phyloP scores from a whole-genome alignment of 2,329 filamentous ascomycete species.

The Magnaporthiopsis incrustans region DNA sequence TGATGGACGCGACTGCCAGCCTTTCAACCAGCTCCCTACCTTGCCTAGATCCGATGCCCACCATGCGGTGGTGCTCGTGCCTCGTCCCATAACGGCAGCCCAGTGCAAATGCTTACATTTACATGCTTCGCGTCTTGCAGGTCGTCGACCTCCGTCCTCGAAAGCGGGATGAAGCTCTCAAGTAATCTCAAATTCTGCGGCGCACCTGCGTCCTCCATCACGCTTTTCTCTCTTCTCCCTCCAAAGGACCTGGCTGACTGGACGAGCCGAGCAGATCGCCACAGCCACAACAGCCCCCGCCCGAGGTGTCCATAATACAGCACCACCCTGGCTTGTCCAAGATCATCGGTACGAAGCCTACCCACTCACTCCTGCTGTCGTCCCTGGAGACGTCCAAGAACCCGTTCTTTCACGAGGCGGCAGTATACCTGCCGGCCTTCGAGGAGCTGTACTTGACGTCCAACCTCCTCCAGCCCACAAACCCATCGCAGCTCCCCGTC shows the following conservation, averaged over 20 bases:
- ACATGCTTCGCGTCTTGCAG: not conserved
- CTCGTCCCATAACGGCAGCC: not conserved
- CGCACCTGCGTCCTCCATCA: not conserved
- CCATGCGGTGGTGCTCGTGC: no score
- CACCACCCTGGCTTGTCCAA: conserved; percentile 28
- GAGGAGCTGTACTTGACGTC: conserved; percentile 39
- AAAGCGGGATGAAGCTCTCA: not conserved
- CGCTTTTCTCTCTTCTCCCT: not conserved
- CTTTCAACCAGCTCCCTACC: not conserved
- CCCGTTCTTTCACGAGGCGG: conserved; percentile 38
- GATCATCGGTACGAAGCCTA: conserved; percentile 25
- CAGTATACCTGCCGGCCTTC: conserved; percentile 29
- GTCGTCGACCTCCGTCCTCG: not conserved
- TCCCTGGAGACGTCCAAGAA: conserved; percentile 30
- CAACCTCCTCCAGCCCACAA: conserved; percentile 29
- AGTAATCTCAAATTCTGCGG: not conserved
- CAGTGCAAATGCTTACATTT: not conserved
- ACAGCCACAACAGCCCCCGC: not conserved
- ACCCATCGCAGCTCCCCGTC: conserved; percentile 28
- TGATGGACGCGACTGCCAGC: not conserved
- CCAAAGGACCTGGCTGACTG: not conserved
- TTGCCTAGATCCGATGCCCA: not conserved
- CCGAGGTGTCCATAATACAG: conserved; percentile 23
- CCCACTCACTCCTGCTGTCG: conserved; percentile 33
- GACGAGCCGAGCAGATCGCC: not conserved